These are phyloP conservation scores for Arthrocladium fulminans DNA, from an alignment of 2,329 filamentous ascomycete species.

Conservation along the genomic window DNA sequence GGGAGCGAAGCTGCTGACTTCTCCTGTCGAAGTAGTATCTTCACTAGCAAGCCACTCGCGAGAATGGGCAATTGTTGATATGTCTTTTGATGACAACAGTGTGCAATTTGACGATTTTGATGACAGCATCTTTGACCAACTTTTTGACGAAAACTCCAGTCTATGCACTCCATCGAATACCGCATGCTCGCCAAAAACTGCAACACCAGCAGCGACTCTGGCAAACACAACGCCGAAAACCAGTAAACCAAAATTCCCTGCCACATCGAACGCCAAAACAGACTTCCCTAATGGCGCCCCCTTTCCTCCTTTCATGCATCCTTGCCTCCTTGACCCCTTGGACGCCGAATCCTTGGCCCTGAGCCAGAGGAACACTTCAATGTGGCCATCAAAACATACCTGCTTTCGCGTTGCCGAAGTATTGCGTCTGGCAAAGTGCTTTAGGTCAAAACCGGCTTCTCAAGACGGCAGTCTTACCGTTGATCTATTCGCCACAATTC, in stretches of 20 bases:
- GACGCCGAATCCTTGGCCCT: neutral
- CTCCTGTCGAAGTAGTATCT: neutral
- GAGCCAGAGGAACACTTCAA: neutral
- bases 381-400: neutral
- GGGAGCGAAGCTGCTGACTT: neutral
- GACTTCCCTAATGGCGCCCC: conserved; percentile 1
- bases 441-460: neutral
- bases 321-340: neutral
- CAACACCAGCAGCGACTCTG: neutral
- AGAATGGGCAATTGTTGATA: neutral
- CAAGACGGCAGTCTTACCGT: neutral
- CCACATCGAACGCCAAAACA: neutral
- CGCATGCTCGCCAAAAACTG: neutral
- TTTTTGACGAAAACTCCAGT: neutral
- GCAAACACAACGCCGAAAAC: too few relatives aligned
- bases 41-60: neutral
- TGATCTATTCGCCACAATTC: neutral
- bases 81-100: neutral
- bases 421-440: neutral
- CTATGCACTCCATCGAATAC: neutral
- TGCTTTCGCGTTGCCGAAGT: conserved; percentile 5
- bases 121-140: conserved; percentile 6
- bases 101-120: conserved; percentile 6
- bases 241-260: neutral
- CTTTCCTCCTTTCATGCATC: conserved; percentile 7